These are phyloP conservation scores for Arthrobotrys iridis DNA, from an alignment of 2,329 filamentous ascomycete genomes.

Conservation along the genomic window DNA sequence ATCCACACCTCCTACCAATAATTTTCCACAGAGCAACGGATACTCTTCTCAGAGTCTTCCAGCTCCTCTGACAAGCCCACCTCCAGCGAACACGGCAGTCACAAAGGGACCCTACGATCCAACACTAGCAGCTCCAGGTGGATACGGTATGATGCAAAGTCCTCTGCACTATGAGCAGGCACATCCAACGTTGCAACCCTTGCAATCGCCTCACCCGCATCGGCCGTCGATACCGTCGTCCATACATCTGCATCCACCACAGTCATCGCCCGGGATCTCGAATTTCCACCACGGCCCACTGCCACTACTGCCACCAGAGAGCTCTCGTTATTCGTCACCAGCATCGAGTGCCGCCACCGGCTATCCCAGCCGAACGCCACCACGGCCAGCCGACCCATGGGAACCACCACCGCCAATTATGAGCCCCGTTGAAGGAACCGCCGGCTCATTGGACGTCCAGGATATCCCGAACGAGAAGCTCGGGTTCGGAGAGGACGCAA, in stretches of 20 bases:
- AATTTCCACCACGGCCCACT: slow-evolving; percentile 63
- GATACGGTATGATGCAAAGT: slow-evolving; percentile 52
- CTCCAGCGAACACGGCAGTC: slow-evolving; percentile 57
- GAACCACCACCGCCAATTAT: slow-evolving; percentile 63
- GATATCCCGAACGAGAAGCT: slow-evolving; percentile 70
- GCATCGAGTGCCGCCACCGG: slow-evolving; percentile 65
- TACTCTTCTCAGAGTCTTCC: slow-evolving; percentile 27
- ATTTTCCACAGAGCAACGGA: slow-evolving; percentile 26
- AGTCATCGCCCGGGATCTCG: slow-evolving; percentile 68
- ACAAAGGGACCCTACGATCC: slow-evolving; percentile 53
- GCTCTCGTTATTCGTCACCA: slow-evolving; percentile 59
- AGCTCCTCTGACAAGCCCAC: slow-evolving; percentile 52
- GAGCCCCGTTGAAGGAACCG: slow-evolving; percentile 62
- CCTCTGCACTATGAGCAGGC: slow-evolving; percentile 58
- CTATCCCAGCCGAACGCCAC: slow-evolving; percentile 63
- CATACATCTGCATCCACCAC: slow-evolving; percentile 61
- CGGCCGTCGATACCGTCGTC: slow-evolving; percentile 60
- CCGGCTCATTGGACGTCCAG: slow-evolving; percentile 61
- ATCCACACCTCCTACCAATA: slow-evolving; percentile 58
- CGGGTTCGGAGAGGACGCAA: slow-evolving; percentile 71
- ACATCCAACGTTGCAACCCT: slow-evolving; percentile 57
- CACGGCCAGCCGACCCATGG: slow-evolving; percentile 63
- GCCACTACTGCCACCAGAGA: slow-evolving; percentile 60
- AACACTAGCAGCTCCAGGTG: slow-evolving; percentile 57
- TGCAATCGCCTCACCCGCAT: slow-evolving; percentile 62